Evolutionary conservation across 1,139 yeast genomes (phyloP), one percentile per base, ranked within the genome.

Genomic region (Saccharomyces hybrid): DNA sequence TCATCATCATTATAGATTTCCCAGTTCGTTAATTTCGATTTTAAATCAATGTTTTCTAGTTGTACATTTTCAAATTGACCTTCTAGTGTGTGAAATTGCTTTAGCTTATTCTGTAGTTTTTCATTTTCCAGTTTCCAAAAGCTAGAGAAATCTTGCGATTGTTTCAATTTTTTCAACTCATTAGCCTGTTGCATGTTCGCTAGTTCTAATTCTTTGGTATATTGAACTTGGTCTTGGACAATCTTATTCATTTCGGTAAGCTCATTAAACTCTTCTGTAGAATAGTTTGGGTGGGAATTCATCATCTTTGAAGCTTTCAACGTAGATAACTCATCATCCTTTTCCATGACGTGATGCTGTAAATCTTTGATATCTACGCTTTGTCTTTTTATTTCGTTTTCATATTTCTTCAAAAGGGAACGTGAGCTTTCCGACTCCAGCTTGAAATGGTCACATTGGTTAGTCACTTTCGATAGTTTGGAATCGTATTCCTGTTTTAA

Each of bases 151-250:
- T 71, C 74, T 52, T 75, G 74, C 46, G 77, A 69, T 14, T 78
- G 71, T 16, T 75, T 72, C 19, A 77, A 64, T 26, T 71, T 71
- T 52, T 75, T 73, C 27, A 78, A 63, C 49, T 76, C 80, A 52
- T 78, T 78, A 8, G 78, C 73, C 56, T 80, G 80, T 51, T 76
- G 75, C 24, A 77, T 69, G 49, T 78, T 69, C 54, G 79, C 78
- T 6, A 78, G 73, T 56, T 84, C 86, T 47, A 85, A 68, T 51
- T 81, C 78, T 51, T 78, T 75, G 44, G 84, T 77, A 61, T 84
- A 81, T 48, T 78, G 75, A 54, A 82, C 74, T 56, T 86, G 80
- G 55, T 75, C 84, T 34, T 80, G 75, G 38, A 87, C 76, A 61
- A 84, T 82, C 47, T 74, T 73, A 61, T 82, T 80, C 29, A 84